Base-by-base conservation (phyloP, 2,329 filamentous ascomycete species). In the Apiospora rasikravindrae region DNA sequence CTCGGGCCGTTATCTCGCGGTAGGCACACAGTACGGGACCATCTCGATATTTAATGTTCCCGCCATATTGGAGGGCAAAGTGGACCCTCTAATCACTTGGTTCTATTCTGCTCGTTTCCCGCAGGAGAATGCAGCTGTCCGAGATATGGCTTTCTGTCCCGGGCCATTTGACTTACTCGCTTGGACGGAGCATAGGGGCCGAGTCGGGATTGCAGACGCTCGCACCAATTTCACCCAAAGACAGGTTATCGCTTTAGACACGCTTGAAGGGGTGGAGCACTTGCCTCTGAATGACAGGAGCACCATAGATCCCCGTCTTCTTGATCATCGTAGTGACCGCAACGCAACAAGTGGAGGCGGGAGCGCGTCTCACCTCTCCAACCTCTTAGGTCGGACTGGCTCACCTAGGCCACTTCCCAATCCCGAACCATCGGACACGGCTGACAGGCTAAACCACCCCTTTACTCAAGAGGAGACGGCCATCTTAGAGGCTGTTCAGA, bases 101-200 rank as follows among this genome's bases (percentile, higher is more conserved):
- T 94, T 98, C 77, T 89, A 89, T 72, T 95, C 95, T 22, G 95
- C 95, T 0, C 87, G 94, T 73, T 90, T 94, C 0, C 88, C 89
- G 73, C 87, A 86, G n/a, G 88, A 90, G 29, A 87, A 89, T 26
- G 96, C 96, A 61, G 95, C 96, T 44, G 91, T 98, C 70, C 90
- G 96, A 74, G 94, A 95, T 73, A 97, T 98, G 93, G 88, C 92
- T 1, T 99, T 99, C 80, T 95, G 94, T 5, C 95, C 96, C 0
- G 93, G 93, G 1, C 94, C 95, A 0, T 96, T 92, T 86, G 96
- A 98, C 79, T 88, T 99, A 24, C 85, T 99, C 53, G 93, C 97
- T 8, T 98, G 96, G 95, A 94, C 95, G 11, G 96, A 99, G 82
- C 94, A 98, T 77, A 92, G 93, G 74, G 93, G 92, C 4, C 87